These are phyloP conservation scores for Neoscytalidium dimidiatum DNA, from an alignment of 2,329 filamentous ascomycete genomes.

Conservation along the genomic window DNA sequence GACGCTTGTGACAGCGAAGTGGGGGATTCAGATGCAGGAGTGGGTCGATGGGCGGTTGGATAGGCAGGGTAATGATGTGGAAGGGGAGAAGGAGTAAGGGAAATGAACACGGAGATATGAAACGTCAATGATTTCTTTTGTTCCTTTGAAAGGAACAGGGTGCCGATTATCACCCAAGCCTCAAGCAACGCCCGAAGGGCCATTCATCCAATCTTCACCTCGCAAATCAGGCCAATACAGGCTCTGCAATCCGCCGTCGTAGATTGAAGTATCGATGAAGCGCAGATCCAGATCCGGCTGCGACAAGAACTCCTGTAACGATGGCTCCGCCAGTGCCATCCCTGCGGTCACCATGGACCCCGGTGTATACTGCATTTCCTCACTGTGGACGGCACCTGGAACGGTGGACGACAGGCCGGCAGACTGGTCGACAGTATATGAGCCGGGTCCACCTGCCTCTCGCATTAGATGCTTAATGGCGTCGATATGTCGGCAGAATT, in stretches of 20 bases:
- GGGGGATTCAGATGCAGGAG: constrained; percentile 23
- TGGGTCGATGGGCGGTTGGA: constrained; percentile 20
- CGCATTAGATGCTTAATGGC: constrained; percentile 24
- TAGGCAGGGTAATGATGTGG: not conserved
- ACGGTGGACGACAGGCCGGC: not conserved
- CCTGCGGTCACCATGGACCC: constrained; percentile 23
- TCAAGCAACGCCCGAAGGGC: not conserved
- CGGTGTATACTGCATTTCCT: not conserved
- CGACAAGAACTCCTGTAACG: constrained; percentile 24
- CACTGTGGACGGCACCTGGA: not conserved
- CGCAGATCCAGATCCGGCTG: constrained; percentile 23
- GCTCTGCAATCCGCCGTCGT: constrained; percentile 22
- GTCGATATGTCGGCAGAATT: constrained; percentile 25
- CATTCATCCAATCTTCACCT: constrained; percentile 7
- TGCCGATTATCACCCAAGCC: not conserved
- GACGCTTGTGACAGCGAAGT: constrained; percentile 21
- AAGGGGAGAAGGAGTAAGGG: not conserved
- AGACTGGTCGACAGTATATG: not conserved
- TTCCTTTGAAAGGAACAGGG: not conserved
- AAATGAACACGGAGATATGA: no score
- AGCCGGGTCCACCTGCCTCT: not conserved
- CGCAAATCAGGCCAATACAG: constrained; percentile 24
- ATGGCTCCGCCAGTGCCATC: constrained; percentile 26
- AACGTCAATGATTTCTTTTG: not conserved
- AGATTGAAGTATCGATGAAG: constrained; percentile 23